phyloP scores from a whole-genome alignment of 495 filamentous ascomycete species.

The Hypoxylon intermedium region DNA sequence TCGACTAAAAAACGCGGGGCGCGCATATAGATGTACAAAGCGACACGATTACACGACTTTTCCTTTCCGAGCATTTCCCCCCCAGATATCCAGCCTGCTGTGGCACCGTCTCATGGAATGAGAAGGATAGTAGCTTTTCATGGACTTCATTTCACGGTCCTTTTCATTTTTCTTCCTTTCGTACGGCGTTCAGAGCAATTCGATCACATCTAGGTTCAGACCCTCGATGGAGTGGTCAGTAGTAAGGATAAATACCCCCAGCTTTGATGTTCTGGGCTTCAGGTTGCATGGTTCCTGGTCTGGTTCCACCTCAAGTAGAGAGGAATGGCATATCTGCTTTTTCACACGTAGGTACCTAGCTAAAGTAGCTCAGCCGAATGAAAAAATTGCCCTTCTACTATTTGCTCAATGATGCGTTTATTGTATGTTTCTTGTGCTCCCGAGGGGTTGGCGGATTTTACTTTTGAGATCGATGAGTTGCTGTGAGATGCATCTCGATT shows the following conservation, averaged over 20 bases:
- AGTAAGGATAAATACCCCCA: conserved; percentile 6
- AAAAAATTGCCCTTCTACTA: no score
- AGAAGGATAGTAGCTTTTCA: conserved; percentile 16
- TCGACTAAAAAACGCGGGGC: conserved; percentile 65
- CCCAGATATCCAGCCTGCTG: conserved; percentile 39
- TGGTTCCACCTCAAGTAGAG: no score
- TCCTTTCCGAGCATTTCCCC: conserved; percentile 36
- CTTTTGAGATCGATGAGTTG: no score
- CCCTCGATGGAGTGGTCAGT: conserved; percentile 22
- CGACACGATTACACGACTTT: conserved; percentile 44
- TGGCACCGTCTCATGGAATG: conserved; percentile 16
- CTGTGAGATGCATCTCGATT: no score
- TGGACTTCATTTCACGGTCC: conserved; percentile 3
- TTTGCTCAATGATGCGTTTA: no score
- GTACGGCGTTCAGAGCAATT: conserved; percentile 23
- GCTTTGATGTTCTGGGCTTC: background rate
- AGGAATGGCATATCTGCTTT: no score
- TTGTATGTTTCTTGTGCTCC: no score
- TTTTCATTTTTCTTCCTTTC: conserved; percentile 5
- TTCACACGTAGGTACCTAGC: no score
- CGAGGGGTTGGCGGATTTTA: no score
- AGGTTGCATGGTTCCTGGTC: background rate
- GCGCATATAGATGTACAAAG: conserved; percentile 42
- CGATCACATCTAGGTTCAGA: conserved; percentile 23
- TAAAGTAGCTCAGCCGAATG: no score